These are phyloP conservation scores for Chlorella sp. DNA, from an alignment of 139 green algal species.

Conservation along the genomic window DNA sequence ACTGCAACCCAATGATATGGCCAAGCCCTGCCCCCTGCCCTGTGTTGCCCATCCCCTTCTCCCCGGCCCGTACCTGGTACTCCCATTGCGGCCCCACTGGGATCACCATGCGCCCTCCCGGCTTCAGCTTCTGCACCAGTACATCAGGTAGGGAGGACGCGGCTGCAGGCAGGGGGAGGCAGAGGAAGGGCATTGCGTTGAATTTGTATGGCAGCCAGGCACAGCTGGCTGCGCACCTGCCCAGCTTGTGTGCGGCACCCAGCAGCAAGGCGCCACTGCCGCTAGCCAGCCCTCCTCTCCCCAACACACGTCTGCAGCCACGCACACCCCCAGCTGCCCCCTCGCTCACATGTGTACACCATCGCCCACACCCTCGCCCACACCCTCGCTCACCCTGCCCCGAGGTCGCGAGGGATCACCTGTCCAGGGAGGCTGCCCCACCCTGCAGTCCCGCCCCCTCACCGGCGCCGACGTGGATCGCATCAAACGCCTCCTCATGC, in stretches of 20 bases:
- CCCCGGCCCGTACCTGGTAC: not conserved
- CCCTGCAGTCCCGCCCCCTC: not conserved
- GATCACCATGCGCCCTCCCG: constrained; percentile 61
- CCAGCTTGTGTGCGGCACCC: not conserved
- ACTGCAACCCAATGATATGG: not conserved
- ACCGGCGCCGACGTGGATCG: constrained; percentile 91
- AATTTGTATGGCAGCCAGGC: not conserved
- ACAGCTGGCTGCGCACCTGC: not conserved
- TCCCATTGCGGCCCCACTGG: constrained; percentile 43
- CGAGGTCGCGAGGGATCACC: too few relatives aligned
- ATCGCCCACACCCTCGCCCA: too few relatives aligned
- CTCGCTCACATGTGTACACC: too few relatives aligned
- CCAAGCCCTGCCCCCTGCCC: too few relatives aligned
- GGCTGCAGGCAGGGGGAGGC: constrained; percentile 60
- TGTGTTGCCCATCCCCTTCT: not conserved
- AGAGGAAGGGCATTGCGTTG: not conserved
- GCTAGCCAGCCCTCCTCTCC: too few relatives aligned
- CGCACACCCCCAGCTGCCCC: too few relatives aligned
- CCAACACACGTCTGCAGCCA: too few relatives aligned
- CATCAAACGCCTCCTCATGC: constrained; percentile 75
- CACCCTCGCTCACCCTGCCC: too few relatives aligned
- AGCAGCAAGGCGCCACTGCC: not conserved
- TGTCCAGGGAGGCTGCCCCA: not conserved
- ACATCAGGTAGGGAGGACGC: constrained; percentile 73
- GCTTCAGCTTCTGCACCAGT: constrained; percentile 69